Conservation (phyloP, 2,329 filamentous ascomycete genomes). For the Exophiala sideris region DNA sequence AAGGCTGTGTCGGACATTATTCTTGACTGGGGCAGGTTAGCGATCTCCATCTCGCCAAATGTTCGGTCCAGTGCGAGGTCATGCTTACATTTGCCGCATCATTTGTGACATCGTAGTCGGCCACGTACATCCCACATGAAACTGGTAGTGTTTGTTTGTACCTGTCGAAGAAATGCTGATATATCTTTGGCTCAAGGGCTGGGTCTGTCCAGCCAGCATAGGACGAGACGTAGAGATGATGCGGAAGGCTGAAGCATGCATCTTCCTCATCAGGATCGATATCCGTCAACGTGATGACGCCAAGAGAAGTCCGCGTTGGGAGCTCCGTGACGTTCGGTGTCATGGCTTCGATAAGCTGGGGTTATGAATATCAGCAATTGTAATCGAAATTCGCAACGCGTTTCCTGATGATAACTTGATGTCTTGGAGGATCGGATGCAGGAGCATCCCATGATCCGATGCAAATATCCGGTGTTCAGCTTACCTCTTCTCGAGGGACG, state of each 20-base stretch:
- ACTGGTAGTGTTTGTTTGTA: slow-evolving; percentile 1
- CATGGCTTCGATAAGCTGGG: neutral
- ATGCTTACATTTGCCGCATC: slow-evolving; percentile 7
- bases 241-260: neutral
- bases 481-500: neutral
- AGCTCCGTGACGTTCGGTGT: slow-evolving; percentile 1
- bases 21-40: neutral
- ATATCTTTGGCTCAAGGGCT: slow-evolving; percentile 1
- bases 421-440: neutral
- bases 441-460: neutral
- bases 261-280: slow-evolving; percentile 5
- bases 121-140: slow-evolving; percentile 1
- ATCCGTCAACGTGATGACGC: slow-evolving; percentile 2
- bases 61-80: neutral
- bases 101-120: slow-evolving; percentile 4
- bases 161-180: slow-evolving; percentile 1
- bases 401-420: too few species aligned
- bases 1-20: slow-evolving; percentile 4
- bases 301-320: slow-evolving; percentile 2
- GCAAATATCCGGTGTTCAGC: too few species aligned
- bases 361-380: too few species aligned
- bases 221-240: slow-evolving; percentile 4
- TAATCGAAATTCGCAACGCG: too few species aligned
- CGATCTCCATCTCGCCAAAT: neutral
- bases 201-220: slow-evolving; percentile 7